A percentile compares a stretch with the other conserved stretches of the same genome.
Conservation (phyloP, 345 rosid species). For the Euclidium syriacum region DNA sequence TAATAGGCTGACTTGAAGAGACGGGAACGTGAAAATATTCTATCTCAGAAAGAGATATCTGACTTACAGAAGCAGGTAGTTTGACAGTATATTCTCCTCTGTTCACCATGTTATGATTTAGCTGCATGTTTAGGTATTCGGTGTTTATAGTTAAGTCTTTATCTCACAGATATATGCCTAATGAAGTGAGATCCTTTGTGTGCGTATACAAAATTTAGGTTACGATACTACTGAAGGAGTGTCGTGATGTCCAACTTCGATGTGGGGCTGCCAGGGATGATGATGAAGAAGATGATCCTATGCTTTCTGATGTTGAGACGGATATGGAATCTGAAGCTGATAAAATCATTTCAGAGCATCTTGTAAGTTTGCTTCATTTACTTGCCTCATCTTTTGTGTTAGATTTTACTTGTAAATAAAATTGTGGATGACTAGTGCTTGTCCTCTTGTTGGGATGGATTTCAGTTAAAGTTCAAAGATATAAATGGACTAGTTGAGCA, state of each 20-base stretch:
- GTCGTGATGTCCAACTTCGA: slow-evolving; percentile 87
- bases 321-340: slow-evolving; percentile 56
- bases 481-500: slow-evolving; percentile 94
- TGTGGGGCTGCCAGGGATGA: slow-evolving; percentile 57
- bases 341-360: slow-evolving; percentile 64
- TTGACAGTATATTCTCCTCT: slow-evolving; percentile 1
- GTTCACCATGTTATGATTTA: slow-evolving; percentile 3
- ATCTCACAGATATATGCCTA: not conserved
- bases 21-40: slow-evolving; percentile 61
- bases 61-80: slow-evolving; percentile 85
- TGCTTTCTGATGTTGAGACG: slow-evolving; percentile 40
- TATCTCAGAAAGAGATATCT: slow-evolving; percentile 70
- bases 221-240: slow-evolving; percentile 87
- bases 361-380: slow-evolving; percentile 41
- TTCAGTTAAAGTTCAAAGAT: slow-evolving; percentile 83
- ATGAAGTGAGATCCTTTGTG: slow-evolving; percentile 14
- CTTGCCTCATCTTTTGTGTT: slow-evolving; percentile 11
- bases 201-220: slow-evolving; percentile 45
- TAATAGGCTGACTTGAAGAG: slow-evolving; percentile 72
- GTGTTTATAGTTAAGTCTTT: slow-evolving; percentile 1
- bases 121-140: slow-evolving; percentile 8
- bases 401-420: not conserved
- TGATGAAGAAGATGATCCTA: slow-evolving; percentile 38
- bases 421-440: slow-evolving; percentile 10
- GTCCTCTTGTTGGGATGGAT: slow-evolving; percentile 25